Percentiles rank a stretch among this genome's conserved stretches.
Evolutionary conservation across 257 asterid species (phyloP).

Genomic region (Vinca minor): DNA sequence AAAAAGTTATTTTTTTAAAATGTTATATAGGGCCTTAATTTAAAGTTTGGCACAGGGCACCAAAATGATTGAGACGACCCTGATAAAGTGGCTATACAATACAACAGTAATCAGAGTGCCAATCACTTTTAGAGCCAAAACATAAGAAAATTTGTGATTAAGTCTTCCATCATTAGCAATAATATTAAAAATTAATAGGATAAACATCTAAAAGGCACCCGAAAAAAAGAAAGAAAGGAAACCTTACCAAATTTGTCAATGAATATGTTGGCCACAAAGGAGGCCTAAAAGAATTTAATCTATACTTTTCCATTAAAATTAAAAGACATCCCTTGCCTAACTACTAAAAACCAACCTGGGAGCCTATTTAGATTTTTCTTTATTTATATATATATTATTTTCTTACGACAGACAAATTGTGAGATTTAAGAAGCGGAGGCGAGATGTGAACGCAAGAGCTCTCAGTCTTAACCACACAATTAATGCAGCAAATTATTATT

Average conservation of each 20-base stretch:
- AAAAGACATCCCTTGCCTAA: constrained; percentile 18
- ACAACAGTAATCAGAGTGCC: constrained; percentile 4
- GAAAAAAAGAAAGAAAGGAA: constrained; percentile 30
- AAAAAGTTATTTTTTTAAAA: no score
- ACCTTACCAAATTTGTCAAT: constrained; percentile 48
- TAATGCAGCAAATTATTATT: no score
- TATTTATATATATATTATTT: no score
- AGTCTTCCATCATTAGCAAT: background rate
- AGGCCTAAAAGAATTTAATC: constrained; percentile 54
- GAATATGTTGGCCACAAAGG: constrained; percentile 60
- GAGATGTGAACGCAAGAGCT: no score
- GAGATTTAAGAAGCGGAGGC: no score
- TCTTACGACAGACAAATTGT: no score
- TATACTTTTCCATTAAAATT: constrained; percentile 28
- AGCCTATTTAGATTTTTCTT: constrained; percentile 16
- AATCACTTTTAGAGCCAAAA: constrained; percentile 21
- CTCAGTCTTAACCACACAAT: no score
- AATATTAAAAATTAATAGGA: constrained; percentile 1
- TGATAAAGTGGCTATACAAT: no score
- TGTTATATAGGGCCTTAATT: no score
- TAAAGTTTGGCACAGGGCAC: no score
- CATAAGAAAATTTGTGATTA: constrained; percentile 4
- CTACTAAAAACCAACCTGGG: constrained; percentile 13
- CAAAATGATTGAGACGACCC: no score
- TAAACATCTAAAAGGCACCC: constrained; percentile 20